Conservation (phyloP, 306 rosid species). For the Cucurbita pepo region DNA sequence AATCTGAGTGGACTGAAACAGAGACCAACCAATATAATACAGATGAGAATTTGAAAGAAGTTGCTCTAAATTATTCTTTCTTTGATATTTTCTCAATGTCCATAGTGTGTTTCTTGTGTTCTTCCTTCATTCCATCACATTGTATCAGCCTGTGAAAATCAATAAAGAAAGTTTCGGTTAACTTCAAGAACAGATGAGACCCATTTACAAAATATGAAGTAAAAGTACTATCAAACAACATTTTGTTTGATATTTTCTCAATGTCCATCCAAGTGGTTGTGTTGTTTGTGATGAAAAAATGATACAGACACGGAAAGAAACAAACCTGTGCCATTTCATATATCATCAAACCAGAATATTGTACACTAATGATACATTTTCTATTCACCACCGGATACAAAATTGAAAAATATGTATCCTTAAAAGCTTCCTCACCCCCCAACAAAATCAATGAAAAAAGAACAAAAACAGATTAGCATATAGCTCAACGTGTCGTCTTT, state of each 20-base stretch:
- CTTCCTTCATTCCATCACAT: slow-evolving; percentile 7
- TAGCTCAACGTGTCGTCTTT: not conserved
- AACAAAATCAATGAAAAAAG: not conserved
- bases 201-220: not conserved
- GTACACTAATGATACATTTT: slow-evolving; percentile 32
- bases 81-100: slow-evolving; percentile 37
- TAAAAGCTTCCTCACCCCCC: not conserved
- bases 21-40: slow-evolving; percentile 26
- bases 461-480: not conserved
- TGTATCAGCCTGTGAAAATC: not conserved
- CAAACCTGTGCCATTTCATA: not conserved
- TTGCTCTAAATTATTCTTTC: not conserved
- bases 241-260: not conserved
- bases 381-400: slow-evolving; percentile 7
- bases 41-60: slow-evolving; percentile 19
- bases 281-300: not conserved
- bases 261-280: not conserved
- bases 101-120: slow-evolving; percentile 14
- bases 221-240: not conserved
- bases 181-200: not conserved
- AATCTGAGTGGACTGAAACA: slow-evolving; percentile 41
- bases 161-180: not conserved
- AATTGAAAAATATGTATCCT: slow-evolving; percentile 2
- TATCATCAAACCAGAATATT: slow-evolving; percentile 1
- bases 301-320: not conserved